Percentiles rank a stretch among this genome's conserved stretches.
These are phyloP conservation scores for Serendipita vermifera DNA, from an alignment of 768 basidiomycete genomes.

Conservation along the genomic window DNA sequence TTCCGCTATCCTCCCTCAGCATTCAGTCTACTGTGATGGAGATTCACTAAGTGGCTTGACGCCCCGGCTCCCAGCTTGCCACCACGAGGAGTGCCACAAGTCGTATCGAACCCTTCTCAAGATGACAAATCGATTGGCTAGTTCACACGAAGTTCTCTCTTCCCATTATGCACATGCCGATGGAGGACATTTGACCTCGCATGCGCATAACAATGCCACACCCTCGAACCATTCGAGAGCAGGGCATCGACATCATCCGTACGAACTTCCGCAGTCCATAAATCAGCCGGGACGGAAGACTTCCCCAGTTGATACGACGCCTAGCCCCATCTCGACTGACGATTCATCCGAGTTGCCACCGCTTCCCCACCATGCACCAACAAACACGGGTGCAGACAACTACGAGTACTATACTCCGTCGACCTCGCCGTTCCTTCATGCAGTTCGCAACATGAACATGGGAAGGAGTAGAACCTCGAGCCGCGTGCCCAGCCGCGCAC, in stretches of 20 bases:
- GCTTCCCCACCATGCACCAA: neutral
- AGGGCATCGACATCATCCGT: conserved; percentile 4
- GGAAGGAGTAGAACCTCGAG: neutral
- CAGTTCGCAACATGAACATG: conserved; percentile 1
- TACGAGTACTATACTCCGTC: neutral
- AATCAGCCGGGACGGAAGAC: too few relatives aligned
- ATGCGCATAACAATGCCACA: too few relatives aligned
- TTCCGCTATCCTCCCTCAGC: neutral
- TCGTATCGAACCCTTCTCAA: conserved; percentile 30
- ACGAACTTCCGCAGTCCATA: neutral
- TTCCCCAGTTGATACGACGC: neutral
- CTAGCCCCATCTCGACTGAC: conserved; percentile 1
- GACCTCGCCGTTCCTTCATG: conserved; percentile 6
- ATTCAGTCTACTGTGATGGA: conserved; percentile 4
- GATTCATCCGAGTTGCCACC: neutral
- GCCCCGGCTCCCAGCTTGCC: conserved; percentile 28
- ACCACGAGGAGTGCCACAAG: conserved; percentile 34
- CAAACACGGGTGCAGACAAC: neutral
- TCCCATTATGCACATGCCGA: too few relatives aligned
- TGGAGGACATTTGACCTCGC: too few relatives aligned
- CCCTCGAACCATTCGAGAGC: neutral
- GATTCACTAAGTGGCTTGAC: neutral
- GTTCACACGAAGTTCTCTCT: too few relatives aligned
- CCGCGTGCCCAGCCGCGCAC: conserved; percentile 4
- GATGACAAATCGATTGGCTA: conserved; percentile 21